Percentiles rank a stretch among this genome's conserved stretches.
These are phyloP conservation scores for Coriolopsis trogii DNA, from an alignment of 1,284 basidiomycete genomes.

Conservation along the genomic window DNA sequence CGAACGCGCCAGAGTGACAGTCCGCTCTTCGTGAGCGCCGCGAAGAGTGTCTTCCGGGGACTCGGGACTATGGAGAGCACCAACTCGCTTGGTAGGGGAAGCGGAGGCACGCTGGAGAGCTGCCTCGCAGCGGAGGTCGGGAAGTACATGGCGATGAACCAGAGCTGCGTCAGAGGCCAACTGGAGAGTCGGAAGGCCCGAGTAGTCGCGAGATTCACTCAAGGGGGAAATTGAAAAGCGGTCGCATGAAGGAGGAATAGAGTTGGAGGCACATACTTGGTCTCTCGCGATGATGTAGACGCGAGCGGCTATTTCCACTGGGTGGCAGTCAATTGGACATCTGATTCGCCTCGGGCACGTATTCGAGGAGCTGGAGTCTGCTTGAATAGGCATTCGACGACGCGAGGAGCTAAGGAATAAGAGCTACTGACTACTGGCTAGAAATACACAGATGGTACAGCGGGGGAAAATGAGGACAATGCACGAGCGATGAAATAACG, in stretches of 20 bases:
- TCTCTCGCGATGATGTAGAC: conserved; percentile 1
- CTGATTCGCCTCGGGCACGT: no score
- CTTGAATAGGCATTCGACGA: conserved; percentile 4
- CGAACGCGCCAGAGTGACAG: conserved; percentile 84
- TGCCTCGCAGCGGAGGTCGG: conserved; percentile 77
- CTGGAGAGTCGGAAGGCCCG: neutral
- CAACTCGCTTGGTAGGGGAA: conserved; percentile 64
- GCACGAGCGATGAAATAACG: conserved; percentile 11
- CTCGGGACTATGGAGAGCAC: conserved; percentile 66
- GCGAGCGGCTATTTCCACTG: neutral
- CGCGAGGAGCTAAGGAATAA: conserved; percentile 1
- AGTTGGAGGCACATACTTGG: neutral
- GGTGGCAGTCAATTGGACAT: no score
- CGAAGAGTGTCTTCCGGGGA: conserved; percentile 79
- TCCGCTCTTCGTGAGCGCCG: conserved; percentile 66
- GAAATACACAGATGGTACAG: conserved; percentile 27
- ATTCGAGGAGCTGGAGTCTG: neutral
- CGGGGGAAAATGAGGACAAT: conserved; percentile 16
- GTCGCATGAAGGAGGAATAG: conserved; percentile 12
- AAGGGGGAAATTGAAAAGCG: conserved; percentile 9
- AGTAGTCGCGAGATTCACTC: conserved; percentile 5
- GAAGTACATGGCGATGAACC: conserved; percentile 70
- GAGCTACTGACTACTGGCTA: conserved; percentile 15
- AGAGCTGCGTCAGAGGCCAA: neutral
- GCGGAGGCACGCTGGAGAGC: conserved; percentile 64